Base-by-base conservation (phyloP, 768 basidiomycete genomes). In the Mycena venus region DNA sequence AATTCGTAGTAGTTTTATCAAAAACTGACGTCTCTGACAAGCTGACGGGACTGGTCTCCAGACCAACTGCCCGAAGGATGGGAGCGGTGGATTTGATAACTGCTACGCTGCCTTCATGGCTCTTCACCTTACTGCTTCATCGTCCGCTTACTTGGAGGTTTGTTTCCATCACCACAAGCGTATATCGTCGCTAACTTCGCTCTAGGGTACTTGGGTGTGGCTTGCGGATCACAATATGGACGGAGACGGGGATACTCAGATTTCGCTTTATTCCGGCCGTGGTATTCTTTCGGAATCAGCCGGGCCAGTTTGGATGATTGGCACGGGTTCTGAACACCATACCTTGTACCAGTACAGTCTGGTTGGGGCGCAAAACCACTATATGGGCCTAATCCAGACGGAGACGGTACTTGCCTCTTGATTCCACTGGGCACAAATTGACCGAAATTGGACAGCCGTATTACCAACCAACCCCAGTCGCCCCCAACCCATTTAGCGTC, bases 221-320 rank as follows among this genome's bases (percentile, higher is more conserved):
- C 85, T 89, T 17, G 93, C 94, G 14, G 95, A 96, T 79, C 95
- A 96, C 79, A 92, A 95, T 73, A 85, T 95, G 27, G 95, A 95
- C 68, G 84, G 85, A 25, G 79, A 85, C 47, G 82, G 86, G 31
- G 76, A 80, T 15, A 81, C 84, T 5, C 90, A 93, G 77, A 84
- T 90, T 49, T 88, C 89, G 5, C 75, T 93, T 23, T 95, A 87
- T 77, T 86, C 90, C 15, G 95, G 93, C 0, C 90, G 95, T n/a
- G 95, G 95, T 4, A 89, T 95, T 55, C 83, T 94, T 15, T 93
- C 92, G 1, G 90, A 96, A 80, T 93, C 93, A 9, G 84, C 83
- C 44, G 94, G 94, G 6, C 94, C 94, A 2, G 92, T 94, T 11
- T 95, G 94, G 94, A 79, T 95, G 85, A 91, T 95, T 72, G 95